Percentiles rank a stretch among this genome's conserved stretches.
Evolutionary conservation across 768 basidiomycete genomes (phyloP).

Genomic region (Lactifluus hygrophoroides): DNA sequence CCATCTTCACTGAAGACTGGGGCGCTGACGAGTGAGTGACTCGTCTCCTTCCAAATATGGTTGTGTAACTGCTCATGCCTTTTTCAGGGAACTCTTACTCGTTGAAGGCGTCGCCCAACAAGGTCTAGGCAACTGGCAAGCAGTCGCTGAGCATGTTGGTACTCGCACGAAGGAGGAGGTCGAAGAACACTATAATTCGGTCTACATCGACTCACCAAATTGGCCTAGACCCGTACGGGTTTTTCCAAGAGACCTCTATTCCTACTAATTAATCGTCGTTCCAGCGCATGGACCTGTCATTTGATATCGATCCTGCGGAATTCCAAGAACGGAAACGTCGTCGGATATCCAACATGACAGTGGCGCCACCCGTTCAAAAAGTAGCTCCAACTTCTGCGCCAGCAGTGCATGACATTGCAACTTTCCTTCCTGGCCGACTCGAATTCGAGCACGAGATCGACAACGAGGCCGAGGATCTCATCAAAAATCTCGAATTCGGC

Average conservation of each 20-base stretch:
- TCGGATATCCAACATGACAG: constrained; percentile 72
- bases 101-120: constrained; percentile 81
- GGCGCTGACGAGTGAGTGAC: constrained; percentile 93
- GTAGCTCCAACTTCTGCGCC: constrained; percentile 82
- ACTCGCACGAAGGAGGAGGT: constrained; percentile 92
- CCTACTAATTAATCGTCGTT: constrained; percentile 11
- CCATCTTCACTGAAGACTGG: constrained; percentile 93
- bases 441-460: constrained; percentile 98
- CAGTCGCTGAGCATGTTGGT: constrained; percentile 90
- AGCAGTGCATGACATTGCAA: constrained; percentile 84
- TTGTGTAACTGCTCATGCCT: constrained; percentile 1
- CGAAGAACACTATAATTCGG: constrained; percentile 75
- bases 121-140: constrained; percentile 95
- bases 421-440: constrained; percentile 91
- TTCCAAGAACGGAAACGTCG: constrained; percentile 87
- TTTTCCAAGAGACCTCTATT: constrained; percentile 2
- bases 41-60: neutral
- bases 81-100: constrained; percentile 71
- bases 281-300: constrained; percentile 42
- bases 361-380: constrained; percentile 50
- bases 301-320: constrained; percentile 67
- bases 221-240: constrained; percentile 75
- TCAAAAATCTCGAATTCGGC: constrained; percentile 95
- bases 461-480: constrained; percentile 91
- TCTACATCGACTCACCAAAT: constrained; percentile 68